Evolutionary conservation across 139 green algal species (phyloP), one percentile per base, ranked within the genome.

Genomic region (Cymbomonas tetramitiformis): DNA sequence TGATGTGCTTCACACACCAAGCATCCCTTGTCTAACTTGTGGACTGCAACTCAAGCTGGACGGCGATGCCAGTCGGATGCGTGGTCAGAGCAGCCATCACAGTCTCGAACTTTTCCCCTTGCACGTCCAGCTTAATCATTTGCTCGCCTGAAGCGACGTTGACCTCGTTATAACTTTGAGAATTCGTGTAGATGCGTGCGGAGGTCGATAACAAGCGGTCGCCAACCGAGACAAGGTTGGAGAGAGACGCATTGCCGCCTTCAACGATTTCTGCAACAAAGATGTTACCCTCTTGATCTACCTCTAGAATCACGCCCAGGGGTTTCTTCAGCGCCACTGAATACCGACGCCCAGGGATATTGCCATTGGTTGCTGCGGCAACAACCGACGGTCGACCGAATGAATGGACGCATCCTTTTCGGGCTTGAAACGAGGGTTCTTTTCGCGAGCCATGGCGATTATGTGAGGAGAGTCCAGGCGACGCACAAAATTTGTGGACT

Each of bases 11-110:
- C n/a, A n/a, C n/a, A n/a, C n/a, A n/a, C n/a, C n/a, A n/a, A n/a
- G n/a, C n/a, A n/a, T n/a, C n/a, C n/a, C n/a, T n/a, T n/a, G n/a
- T n/a, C n/a, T n/a, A n/a, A n/a, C n/a, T n/a, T n/a, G n/a, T n/a
- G n/a, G n/a, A n/a, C 54, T 68, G 69, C 69, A 60, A 60, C 52
- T 62, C 55, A 9, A 65, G 10, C 23, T 32, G 47, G 26, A 65
- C 49, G 7, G 10, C 8, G 19, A 23, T 34, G 33, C 32, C 30
- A 2, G 55, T 36, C 2, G 39, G 39, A 23, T 48, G 32, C 23
- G 55, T 44, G 2, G 25, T 21, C 19, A 62, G 52, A 2, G 55
- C 55, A 28, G 55, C 39, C 55, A 62, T 62, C 26, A 62, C 26
- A 21, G 55, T 62, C 21, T 62, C 55, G 31, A 62, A 62, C 2